Conservation (phyloP, 192 early-diverging fungal species). For the Backusella tarrabulga region DNA sequence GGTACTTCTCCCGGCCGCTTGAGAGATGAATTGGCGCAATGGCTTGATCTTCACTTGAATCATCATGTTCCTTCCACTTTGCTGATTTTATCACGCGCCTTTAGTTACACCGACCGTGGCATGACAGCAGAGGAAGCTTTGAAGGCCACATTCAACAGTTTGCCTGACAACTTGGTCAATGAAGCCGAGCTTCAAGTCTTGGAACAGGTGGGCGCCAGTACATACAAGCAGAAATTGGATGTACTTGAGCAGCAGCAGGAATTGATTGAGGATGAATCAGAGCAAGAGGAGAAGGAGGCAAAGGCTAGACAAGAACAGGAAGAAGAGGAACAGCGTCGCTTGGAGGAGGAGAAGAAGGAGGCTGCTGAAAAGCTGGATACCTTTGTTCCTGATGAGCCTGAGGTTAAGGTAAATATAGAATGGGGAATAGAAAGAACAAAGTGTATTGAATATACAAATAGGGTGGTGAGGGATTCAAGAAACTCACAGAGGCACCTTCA, state of each 20-base stretch:
- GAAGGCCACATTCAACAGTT: slow-evolving; percentile 86
- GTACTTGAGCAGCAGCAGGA: slow-evolving; percentile 96
- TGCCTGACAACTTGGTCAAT: slow-evolving; percentile 87
- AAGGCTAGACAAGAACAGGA: slow-evolving; percentile 52
- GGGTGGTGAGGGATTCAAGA: neutral
- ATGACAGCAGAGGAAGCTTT: slow-evolving; percentile 71
- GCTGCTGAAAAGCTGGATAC: slow-evolving; percentile 17
- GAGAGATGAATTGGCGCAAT: slow-evolving; percentile 85
- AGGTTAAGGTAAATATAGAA: neutral
- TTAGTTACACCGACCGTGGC: slow-evolving; percentile 63
- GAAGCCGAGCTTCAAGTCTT: slow-evolving; percentile 89
- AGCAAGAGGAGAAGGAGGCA: slow-evolving; percentile 78
- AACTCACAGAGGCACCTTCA: neutral
- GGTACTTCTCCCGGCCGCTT: slow-evolving; percentile 90
- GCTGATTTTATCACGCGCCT: slow-evolving; percentile 88
- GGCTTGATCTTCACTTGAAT: slow-evolving; percentile 92
- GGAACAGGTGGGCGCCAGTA: slow-evolving; percentile 86
- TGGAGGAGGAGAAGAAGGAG: slow-evolving; percentile 12
- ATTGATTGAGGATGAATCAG: slow-evolving; percentile 92
- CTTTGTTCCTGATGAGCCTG: slow-evolving; percentile 17
- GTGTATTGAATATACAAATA: neutral
- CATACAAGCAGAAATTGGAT: slow-evolving; percentile 90
- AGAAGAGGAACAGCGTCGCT: slow-evolving; percentile 1
- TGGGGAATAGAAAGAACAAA: neutral
- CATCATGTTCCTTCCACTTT: slow-evolving; percentile 91